phyloP scores from a whole-genome alignment of 306 rosid genomes.

The Prunus kanzakura region DNA sequence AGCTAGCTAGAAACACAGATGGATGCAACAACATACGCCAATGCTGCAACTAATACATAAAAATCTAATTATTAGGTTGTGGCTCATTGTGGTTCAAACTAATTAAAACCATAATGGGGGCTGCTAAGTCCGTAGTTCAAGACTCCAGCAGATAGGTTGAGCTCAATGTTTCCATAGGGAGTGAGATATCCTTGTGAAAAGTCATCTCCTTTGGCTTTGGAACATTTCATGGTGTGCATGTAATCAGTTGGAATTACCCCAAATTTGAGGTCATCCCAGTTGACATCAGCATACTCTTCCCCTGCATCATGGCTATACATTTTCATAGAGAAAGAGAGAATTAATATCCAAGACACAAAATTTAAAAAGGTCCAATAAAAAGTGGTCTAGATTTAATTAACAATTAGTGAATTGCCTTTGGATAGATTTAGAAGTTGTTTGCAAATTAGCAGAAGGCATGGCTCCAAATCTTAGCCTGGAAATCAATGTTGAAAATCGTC shows the following conservation, averaged over 20 bases:
- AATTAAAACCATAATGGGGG: too few species aligned
- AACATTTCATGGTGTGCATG: slow-evolving; percentile 35
- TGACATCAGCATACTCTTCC: too few species aligned
- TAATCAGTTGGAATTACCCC: too few species aligned
- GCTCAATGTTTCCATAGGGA: slow-evolving; percentile 46
- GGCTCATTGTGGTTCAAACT: too few species aligned
- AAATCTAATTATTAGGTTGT: too few species aligned
- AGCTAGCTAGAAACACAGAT: neutral
- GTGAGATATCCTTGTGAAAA: slow-evolving; percentile 21
- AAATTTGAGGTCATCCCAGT: too few species aligned
- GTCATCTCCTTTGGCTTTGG: neutral
- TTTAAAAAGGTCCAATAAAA: neutral
- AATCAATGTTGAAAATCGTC: neutral
- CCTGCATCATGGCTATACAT: too few species aligned
- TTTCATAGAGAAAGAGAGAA: too few species aligned
- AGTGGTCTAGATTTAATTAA: too few species aligned
- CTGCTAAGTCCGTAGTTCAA: slow-evolving; percentile 43
- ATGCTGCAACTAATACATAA: too few species aligned
- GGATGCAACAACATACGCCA: too few species aligned
- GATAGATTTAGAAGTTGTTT: neutral
- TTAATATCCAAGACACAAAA: too few species aligned
- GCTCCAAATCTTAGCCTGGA: neutral
- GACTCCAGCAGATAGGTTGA: slow-evolving; percentile 51
- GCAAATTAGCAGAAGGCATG: slow-evolving; percentile 7
- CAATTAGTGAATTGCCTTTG: slow-evolving; percentile 2